Conservation (phyloP, 441 rosid genomes). For the Corymbia citriodora region DNA sequence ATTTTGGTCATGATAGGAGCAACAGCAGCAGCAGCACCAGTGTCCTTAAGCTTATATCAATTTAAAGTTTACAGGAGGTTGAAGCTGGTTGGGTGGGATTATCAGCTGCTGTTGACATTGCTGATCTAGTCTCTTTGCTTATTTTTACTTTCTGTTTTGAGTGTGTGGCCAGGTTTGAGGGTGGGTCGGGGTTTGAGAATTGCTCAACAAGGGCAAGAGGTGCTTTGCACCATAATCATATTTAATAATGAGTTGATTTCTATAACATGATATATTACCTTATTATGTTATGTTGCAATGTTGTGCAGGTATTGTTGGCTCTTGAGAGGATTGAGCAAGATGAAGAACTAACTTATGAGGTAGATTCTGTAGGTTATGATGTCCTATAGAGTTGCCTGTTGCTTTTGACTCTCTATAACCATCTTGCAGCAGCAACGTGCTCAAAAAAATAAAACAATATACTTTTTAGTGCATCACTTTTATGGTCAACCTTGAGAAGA, state of each 20-base stretch:
- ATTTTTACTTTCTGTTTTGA: neutral
- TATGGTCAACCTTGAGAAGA: conserved; percentile 84
- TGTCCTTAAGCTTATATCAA: neutral
- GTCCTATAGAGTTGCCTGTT: neutral
- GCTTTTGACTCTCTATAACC: conserved; percentile 2
- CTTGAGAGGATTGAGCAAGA: conserved; percentile 89
- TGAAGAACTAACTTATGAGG: conserved; percentile 84
- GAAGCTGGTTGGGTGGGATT: neutral
- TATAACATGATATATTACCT: neutral
- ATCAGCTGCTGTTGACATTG: neutral
- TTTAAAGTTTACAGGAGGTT: neutral
- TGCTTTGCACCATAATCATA: neutral
- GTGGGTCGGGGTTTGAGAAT: neutral
- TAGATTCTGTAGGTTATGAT: conserved; percentile 18
- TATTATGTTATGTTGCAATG: neutral
- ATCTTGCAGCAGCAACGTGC: conserved; percentile 63
- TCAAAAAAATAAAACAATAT: conserved; percentile 49
- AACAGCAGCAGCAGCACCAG: neutral
- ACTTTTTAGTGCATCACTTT: conserved; percentile 53
- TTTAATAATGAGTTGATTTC: neutral
- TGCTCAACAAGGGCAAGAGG: neutral
- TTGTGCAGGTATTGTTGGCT: conserved; percentile 59
- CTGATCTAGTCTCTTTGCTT: neutral
- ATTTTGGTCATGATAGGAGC: neutral
- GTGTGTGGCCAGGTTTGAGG: neutral